Conservation (phyloP, 176 grass and related monocot genomes). For the Panicum miliaceum region DNA sequence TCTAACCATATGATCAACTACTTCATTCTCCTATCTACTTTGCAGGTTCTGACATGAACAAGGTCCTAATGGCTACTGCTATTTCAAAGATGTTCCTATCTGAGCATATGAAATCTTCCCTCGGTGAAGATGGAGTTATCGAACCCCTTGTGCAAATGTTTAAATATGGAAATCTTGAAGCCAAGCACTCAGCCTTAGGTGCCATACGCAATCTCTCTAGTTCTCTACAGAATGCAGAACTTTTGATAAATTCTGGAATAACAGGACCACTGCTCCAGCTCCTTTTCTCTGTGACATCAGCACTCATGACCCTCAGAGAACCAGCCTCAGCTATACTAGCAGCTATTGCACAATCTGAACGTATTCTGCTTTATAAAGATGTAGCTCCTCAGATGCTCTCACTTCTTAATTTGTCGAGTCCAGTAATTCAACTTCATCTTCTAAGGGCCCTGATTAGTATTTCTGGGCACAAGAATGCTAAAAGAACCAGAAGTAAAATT, state of each 20-base stretch:
- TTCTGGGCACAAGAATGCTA: conserved; percentile 63
- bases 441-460: conserved; percentile 86
- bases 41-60: conserved; percentile 97
- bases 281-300: conserved; percentile 89
- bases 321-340: conserved; percentile 81
- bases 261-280: conserved; percentile 70
- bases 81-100: conserved; percentile 92
- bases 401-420: conserved; percentile 71
- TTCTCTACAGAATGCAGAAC: conserved; percentile 61
- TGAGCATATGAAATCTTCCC: conserved; percentile 71
- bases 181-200: conserved; percentile 71
- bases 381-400: conserved; percentile 82
- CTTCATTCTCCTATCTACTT: conserved; percentile 24
- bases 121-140: conserved; percentile 75
- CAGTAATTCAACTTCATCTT: conserved; percentile 80
- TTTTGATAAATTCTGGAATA: conserved; percentile 68
- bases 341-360: conserved; percentile 72
- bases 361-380: conserved; percentile 68
- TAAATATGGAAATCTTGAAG: conserved; percentile 79
- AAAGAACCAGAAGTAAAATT: conserved; percentile 71
- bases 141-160: conserved; percentile 86
- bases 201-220: conserved; percentile 79
- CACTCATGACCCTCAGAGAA: conserved; percentile 81
- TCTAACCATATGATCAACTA: neutral
- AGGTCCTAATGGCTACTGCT: conserved; percentile 88